These are phyloP conservation scores for Dendrobium huoshanense DNA, from an alignment of 106 monocot species.

Conservation along the genomic window DNA sequence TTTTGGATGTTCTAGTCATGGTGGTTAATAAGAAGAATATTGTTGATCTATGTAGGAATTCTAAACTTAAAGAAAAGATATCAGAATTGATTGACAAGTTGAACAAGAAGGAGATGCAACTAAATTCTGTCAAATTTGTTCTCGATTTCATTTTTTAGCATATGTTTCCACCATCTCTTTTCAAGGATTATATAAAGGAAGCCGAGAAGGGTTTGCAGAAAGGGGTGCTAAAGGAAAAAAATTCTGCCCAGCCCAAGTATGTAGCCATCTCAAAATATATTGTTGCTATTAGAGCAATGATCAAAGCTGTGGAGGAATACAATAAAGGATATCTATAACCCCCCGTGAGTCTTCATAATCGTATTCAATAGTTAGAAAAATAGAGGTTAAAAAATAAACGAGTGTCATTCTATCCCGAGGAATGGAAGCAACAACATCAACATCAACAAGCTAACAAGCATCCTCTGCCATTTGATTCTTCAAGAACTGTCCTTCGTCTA, in stretches of 20 bases:
- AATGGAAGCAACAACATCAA: no score
- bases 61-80: neutral
- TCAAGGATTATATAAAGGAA: neutral
- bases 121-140: neutral
- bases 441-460: neutral
- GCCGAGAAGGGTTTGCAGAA: neutral
- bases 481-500: neutral
- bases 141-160: neutral
- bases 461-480: neutral
- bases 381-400: neutral
- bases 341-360: neutral
- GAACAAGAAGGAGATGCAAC: neutral
- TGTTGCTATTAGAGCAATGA: neutral
- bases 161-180: neutral
- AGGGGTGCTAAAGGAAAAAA: neutral
- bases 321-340: neutral
- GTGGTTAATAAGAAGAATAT: neutral
- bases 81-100: neutral
- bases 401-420: neutral
- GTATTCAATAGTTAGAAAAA: neutral
- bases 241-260: neutral
- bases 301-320: neutral
- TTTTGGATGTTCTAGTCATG: neutral
- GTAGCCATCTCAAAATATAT: neutral
- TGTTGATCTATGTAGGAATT: slow-evolving; percentile 8